Base-by-base conservation (phyloP, 345 rosid genomes). In the Gossypium sturtianum region DNA sequence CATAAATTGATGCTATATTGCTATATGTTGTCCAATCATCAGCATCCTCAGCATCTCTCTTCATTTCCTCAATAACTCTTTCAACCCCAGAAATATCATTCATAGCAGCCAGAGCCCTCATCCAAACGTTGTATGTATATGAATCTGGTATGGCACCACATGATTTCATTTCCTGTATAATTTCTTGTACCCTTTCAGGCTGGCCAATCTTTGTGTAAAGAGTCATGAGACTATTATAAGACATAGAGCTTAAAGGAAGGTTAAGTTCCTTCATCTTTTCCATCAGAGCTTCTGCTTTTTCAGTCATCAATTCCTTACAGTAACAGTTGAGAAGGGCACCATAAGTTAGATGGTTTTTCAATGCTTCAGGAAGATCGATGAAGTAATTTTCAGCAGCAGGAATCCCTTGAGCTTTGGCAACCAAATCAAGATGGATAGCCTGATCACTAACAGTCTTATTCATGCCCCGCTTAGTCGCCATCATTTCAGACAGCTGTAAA, bases 221-320 rank as follows among this genome's bases (percentile, higher is more conserved):
- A n/a, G 97, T 90, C 98, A 93, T 89, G 27, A 95, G 80, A 78
- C 99, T 90, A 79, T 93, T 90, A 77, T 89, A 93, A 2, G 98
- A 88, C 97, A 95, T 88, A 44, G 97, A 83, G 41, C 81, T 88
- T 45, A 87, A 61, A 64, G 83, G 84, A 41, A 93, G 83, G 77
- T 88, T 90, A 71, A 91, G 93, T 78, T 95, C 98, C 85, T 95
- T 95, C 97, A 93, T 93, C 85, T 93, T 95, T 79, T 72, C 92
- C 54, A 90, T 20, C 29, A 93, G 76, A 65, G 88, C 91, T 82
- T 91, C 94, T 0, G 99, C 97, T 76, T 95, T 86, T 78, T 87
- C 98, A 1, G 83, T 81, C 97, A 87, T 84, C 80, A 88, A 76
- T 73, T 87, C 91, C 82, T 87, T 91, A 80, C 98, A 95, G 70